Evolutionary conservation across 352 stramenopile genomes (phyloP), one percentile per base, ranked within the genome.

Genomic region (Phytophthora citricola): DNA sequence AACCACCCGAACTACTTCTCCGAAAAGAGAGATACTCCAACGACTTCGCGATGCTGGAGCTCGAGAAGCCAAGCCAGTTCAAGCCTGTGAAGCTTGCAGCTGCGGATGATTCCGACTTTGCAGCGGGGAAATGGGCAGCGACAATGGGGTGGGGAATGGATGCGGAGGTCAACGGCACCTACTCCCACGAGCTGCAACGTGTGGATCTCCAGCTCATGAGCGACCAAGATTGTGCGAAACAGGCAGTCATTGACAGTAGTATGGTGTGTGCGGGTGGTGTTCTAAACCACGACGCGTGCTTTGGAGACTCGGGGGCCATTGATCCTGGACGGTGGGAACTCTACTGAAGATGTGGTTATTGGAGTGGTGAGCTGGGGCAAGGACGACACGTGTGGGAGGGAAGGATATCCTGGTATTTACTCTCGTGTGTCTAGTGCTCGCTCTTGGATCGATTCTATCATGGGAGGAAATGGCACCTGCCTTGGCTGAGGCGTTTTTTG

Each of bases 261-360:
- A 87, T 88, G 78, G 26, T 87, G 14, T 88, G 81, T 36, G 79
- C 77, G 8, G 76, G 78, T 6, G 79, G 81, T 5, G 36, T 71
- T 14, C 8, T 40, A 10, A 66, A 66, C 46, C 22, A 14, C 1
- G 56, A 90, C 53, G 74, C 81, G 34, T 90, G 81, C 57, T 49
- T 72, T 41, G 73, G 70, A 17, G 78, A 88, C 70, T 90, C 78
- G 4, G 81, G 81, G 81, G 14, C 75, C 81, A 8, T 56, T 90
- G 2, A 74, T 74, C 11, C 29, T 74, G 14, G 56, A 76, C 27
- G 27, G 1, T 17, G 34, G 11, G 3, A 57, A 63, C 27, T 38
- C 17, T 10, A 49, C 15, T 8, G 48, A 55, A 3, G 76, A 83
- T 9, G 38, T 69, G 1, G 31, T 82, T 5, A 39, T 90, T 4